Base-by-base conservation (phyloP, 2,329 filamentous ascomycete species). In the Diaporthe destruens region DNA sequence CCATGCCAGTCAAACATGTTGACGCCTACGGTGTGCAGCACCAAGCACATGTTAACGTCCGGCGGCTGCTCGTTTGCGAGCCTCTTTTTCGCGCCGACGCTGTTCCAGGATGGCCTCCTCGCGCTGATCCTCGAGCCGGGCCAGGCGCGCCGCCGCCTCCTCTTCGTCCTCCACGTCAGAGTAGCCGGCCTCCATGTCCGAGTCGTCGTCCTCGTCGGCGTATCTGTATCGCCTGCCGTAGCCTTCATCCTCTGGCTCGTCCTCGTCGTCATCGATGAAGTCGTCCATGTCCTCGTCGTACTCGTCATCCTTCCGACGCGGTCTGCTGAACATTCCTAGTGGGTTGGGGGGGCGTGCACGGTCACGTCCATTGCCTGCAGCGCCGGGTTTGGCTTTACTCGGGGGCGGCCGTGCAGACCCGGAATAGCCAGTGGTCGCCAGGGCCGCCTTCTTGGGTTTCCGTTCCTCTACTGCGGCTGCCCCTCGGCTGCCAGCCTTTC, bases 91-190 rank as follows among this genome's bases (percentile, higher is more conserved):
- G 2, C 85, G 84, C 82, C 89, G 92, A 72, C 89, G 86, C 68
- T 82, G 83, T 78, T 85, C 87, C 80, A 93, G 92, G 54, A 92
- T 86, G 3, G 85, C 86, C 76, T 92, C 83, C 73, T 92, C 90
- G 76, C 89, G 84, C 23, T 88, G 84, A 77, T 95, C 93, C 79
- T 95, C 93, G 59, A 87, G 86, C 56, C 88, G 88, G 32, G 92
- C 93, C 70, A 87, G 85, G 39, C 84, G 81, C 73, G 91, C 87
- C 2, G 93, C 92, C 65, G 84, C 79, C 59, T 85, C 84, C 80
- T 96, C 93, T 80, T 96, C 93, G 47, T 87, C 84, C 74, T 94
- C 92, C 68, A 95, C 89, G 76, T 95, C 93, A 74, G 91, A 91
- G 49, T 92, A 80, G 44, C 92, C 92, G 2, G 92, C 93, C 80